These are phyloP conservation scores for Diplogelasinospora grovesii DNA, from an alignment of 495 filamentous ascomycete species.

Conservation along the genomic window DNA sequence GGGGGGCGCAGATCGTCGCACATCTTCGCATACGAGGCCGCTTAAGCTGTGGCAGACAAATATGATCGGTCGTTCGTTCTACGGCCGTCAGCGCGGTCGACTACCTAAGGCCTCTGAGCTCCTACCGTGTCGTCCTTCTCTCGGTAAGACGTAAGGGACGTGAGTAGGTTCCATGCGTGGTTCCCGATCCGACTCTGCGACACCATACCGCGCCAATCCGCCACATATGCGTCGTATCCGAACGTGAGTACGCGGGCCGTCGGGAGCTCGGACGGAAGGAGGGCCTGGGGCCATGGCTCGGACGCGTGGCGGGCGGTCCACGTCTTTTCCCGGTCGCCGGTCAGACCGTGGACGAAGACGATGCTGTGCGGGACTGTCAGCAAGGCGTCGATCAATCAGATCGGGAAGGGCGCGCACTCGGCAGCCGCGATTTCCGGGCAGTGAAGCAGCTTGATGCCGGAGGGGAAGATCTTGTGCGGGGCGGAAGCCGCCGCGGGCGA, in stretches of 20 bases:
- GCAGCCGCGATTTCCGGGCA: slow-evolving; percentile 9
- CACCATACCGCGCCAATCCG: slow-evolving; percentile 10
- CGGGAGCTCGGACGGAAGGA: slow-evolving; percentile 15
- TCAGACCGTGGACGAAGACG: slow-evolving; percentile 21
- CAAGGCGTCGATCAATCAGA: background rate
- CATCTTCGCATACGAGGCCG: slow-evolving; percentile 36
- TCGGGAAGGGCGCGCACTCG: slow-evolving; percentile 12
- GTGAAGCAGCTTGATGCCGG: slow-evolving; percentile 21
- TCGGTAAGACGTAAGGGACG: slow-evolving; percentile 12
- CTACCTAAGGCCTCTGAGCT: background rate
- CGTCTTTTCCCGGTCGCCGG: slow-evolving; percentile 16
- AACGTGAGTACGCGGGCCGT: slow-evolving; percentile 21
- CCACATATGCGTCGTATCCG: slow-evolving; percentile 20
- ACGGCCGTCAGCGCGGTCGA: background rate
- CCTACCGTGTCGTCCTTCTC: slow-evolving; percentile 14
- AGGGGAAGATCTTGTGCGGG: slow-evolving; percentile 18
- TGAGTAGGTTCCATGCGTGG: slow-evolving; percentile 20
- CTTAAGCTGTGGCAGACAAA: slow-evolving; percentile 31
- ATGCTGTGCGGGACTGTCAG: slow-evolving; percentile 9
- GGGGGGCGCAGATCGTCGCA: slow-evolving; percentile 5
- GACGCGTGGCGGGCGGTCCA: slow-evolving; percentile 12
- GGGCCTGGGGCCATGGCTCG: slow-evolving; percentile 16
- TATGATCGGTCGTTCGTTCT: slow-evolving; percentile 23
- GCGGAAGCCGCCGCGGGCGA: no score
- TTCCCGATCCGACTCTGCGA: slow-evolving; percentile 15